Evolutionary conservation across 805 yeast genomes (phyloP), one percentile per base, ranked within the genome.

Genomic region (Metschnikowia reukaufii): DNA sequence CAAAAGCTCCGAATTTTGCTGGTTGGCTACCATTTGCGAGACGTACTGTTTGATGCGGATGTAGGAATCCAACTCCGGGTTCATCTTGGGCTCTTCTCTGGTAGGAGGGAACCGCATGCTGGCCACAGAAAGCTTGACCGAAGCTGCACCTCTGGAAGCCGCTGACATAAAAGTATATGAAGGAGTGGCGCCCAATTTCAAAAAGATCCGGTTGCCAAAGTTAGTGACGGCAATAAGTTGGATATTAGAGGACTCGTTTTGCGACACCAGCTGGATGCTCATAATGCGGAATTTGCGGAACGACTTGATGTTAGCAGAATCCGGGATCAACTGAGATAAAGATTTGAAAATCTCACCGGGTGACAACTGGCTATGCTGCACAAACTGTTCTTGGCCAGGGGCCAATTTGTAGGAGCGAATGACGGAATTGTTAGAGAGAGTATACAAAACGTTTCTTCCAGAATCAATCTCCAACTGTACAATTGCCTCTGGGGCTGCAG

Each of bases 341-440:
- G 74, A 70, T 50, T 70, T 78, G 59, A 76, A 70, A 16, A 79
- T 67, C 47, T 74, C 77, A 16, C 67, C 58, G 1, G 82, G 77
- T 10, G 72, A 65, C 41, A 78, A 69, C 33, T 66, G 65, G 41
- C 64, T 64, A 18, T 62, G 67, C 39, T 64, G 68, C 33, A 63
- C 55, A 52, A 63, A 68, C 55, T 49, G 74, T 57, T 73, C 75
- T 39, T 63, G 57, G 67, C 75, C 62, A n/a, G 64, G 58, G 13
- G 70, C 72, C 51, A 88, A 72, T 59, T 79, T 77, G 64, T 89
- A 92, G 3, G 88, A 88, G 57, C 95, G 78, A 17, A 94, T 81
- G n/a, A 82, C 77, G 0, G 97, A 89, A 48, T 78, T 81, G 18
- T 89, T 84, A 0, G 97, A 86, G 39, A 94, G 75, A 0, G 97